phyloP scores from a whole-genome alignment of 768 basidiomycete species.

The Gymnopilus junonius region DNA sequence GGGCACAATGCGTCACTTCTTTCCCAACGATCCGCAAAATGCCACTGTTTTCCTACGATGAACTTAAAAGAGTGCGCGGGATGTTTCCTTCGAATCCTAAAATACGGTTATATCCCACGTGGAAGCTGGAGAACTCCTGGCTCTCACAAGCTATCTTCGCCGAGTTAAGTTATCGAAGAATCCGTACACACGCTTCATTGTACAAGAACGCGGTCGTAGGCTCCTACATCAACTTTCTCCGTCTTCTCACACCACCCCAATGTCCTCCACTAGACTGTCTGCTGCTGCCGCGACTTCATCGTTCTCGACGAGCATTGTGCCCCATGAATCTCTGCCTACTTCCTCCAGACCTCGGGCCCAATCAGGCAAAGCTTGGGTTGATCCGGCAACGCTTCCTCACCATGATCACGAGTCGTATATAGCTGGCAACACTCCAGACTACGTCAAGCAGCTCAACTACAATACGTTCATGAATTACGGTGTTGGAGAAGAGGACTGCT shows the following conservation, averaged over 20 bases:
- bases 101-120: conserved; percentile 29
- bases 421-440: conserved; percentile 64
- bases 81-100: conserved; percentile 26
- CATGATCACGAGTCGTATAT: conserved; percentile 59
- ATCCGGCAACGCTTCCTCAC: conserved; percentile 64
- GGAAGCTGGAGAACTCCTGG: conserved; percentile 18
- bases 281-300: conserved; percentile 31
- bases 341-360: conserved; percentile 27
- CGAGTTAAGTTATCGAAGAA: conserved; percentile 29
- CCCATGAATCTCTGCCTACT: conserved; percentile 25
- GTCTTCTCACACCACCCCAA: conserved; percentile 15
- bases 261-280: conserved; percentile 37
- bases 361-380: conserved; percentile 57
- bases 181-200: conserved; percentile 26
- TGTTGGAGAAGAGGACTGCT: conserved; percentile 65
- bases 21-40: conserved; percentile 45
- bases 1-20: conserved; percentile 21
- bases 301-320: conserved; percentile 29
- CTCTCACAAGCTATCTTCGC: conserved; percentile 27
- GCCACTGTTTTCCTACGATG: conserved; percentile 32
- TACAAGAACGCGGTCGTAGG: conserved; percentile 17
- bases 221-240: conserved; percentile 15
- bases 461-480: conserved; percentile 75
- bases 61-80: conserved; percentile 31
- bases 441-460: conserved; percentile 67